Evolutionary conservation across 1,139 yeast species (phyloP).

Genomic region (Pichia norvegensis): DNA sequence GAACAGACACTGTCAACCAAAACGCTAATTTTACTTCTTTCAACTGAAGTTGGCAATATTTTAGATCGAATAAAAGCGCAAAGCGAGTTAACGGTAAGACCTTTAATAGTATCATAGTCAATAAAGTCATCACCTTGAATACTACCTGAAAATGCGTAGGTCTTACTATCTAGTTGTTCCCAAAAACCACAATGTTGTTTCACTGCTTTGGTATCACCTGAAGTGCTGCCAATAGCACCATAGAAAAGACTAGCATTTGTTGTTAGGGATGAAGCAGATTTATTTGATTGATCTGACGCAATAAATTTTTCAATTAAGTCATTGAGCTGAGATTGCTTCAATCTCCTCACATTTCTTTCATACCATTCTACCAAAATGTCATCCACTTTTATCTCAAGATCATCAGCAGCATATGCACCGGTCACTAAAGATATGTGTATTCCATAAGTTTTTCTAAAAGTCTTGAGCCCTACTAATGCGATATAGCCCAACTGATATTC

Average conservation of each 20-base stretch:
- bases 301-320: constrained; percentile 34
- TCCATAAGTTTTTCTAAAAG: constrained; percentile 47
- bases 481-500: constrained; percentile 53
- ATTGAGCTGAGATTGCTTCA: constrained; percentile 27
- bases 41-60: constrained; percentile 34
- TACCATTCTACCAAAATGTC: constrained; percentile 38
- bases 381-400: constrained; percentile 39
- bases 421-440: constrained; percentile 48
- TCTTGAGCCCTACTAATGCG: constrained; percentile 46
- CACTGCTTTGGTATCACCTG: constrained; percentile 26
- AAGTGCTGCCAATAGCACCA: constrained; percentile 29
- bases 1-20: constrained; percentile 33
- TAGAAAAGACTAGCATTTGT: constrained; percentile 34
- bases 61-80: constrained; percentile 28
- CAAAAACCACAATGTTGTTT: constrained; percentile 38
- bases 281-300: constrained; percentile 21
- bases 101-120: constrained; percentile 26
- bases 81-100: constrained; percentile 29
- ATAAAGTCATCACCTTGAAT: constrained; percentile 30
- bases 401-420: constrained; percentile 31
- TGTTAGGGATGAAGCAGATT: constrained; percentile 22
- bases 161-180: constrained; percentile 41
- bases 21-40: constrained; percentile 35
- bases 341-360: constrained; percentile 16
- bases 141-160: constrained; percentile 32